Conservation (phyloP, 306 rosid species). For the Cicer bijugum region DNA sequence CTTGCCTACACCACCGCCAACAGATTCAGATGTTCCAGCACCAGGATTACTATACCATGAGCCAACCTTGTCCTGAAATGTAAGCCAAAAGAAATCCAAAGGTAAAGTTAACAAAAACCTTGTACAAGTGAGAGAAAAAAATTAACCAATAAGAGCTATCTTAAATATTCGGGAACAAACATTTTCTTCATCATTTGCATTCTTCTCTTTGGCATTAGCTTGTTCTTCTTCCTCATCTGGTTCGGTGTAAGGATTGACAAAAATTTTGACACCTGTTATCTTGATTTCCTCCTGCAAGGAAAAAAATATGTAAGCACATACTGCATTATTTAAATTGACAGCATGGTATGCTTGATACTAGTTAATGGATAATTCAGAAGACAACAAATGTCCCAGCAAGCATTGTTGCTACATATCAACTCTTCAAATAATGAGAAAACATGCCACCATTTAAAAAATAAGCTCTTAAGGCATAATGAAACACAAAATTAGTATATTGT, state of each 20-base stretch:
- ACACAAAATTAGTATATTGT: background rate
- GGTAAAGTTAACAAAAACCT: conserved; percentile 25
- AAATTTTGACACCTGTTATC: conserved; percentile 72
- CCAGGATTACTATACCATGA: conserved; percentile 93
- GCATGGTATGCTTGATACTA: conserved; percentile 8
- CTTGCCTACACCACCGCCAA: conserved; percentile 76
- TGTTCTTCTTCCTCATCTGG: conserved; percentile 86
- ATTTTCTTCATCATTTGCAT: conserved; percentile 76
- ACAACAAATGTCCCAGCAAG: conserved; percentile 30
- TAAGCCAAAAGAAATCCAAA: conserved; percentile 1
- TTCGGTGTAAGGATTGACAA: conserved; percentile 88
- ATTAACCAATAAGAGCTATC: conserved; percentile 14
- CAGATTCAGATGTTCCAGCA: conserved; percentile 63
- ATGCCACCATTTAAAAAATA: conserved; percentile 36
- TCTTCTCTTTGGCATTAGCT: conserved; percentile 65
- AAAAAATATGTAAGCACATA: conserved; percentile 25
- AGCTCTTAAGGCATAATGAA: conserved; percentile 10
- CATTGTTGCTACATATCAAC: conserved; percentile 35
- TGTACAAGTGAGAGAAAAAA: background rate
- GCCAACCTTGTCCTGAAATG: conserved; percentile 79
- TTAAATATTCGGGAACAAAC: conserved; percentile 55
- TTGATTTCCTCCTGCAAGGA: conserved; percentile 88
- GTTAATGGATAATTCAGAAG: conserved; percentile 24
- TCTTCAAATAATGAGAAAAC: conserved; percentile 31
- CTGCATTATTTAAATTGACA: conserved; percentile 28